These are phyloP conservation scores for Fragilariopsis cylindrus DNA, from an alignment of 108 stramenopile genomes.

Conservation along the genomic window DNA sequence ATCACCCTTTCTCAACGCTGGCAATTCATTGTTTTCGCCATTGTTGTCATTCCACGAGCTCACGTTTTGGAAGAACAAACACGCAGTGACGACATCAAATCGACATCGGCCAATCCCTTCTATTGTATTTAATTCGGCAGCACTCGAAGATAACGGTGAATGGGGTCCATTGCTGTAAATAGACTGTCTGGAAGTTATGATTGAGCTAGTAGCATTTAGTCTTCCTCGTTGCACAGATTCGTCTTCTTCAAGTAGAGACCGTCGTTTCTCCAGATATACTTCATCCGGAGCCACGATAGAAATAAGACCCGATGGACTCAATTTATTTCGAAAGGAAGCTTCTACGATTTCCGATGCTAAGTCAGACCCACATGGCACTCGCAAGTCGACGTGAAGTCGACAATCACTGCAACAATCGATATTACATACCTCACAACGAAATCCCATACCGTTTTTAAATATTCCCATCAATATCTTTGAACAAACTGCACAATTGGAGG, in stretches of 20 bases:
- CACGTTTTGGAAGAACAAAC: slow-evolving; percentile 51
- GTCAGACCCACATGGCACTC: slow-evolving; percentile 73
- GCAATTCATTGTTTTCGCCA: slow-evolving; percentile 27
- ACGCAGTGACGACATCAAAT: slow-evolving; percentile 57
- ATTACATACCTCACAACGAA: slow-evolving; percentile 75
- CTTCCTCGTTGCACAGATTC: neutral
- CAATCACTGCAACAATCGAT: slow-evolving; percentile 81
- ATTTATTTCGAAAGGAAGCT: slow-evolving; percentile 57
- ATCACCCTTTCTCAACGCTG: slow-evolving; percentile 58
- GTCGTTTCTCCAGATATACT: slow-evolving; percentile 10
- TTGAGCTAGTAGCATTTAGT: neutral
- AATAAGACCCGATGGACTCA: slow-evolving; percentile 43
- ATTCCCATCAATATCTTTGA: slow-evolving; percentile 49
- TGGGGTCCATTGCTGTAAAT: neutral
- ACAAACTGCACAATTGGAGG: slow-evolving; percentile 57
- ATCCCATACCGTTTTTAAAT: slow-evolving; percentile 40
- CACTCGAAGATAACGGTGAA: neutral
- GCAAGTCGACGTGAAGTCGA: slow-evolving; percentile 74
- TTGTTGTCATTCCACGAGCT: slow-evolving; percentile 60
- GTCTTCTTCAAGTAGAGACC: neutral
- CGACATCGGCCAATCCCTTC: slow-evolving; percentile 55
- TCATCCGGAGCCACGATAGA: slow-evolving; percentile 51
- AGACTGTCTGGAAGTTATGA: neutral
- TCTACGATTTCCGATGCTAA: slow-evolving; percentile 49
- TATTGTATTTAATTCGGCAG: neutral